A percentile compares a stretch with the other conserved stretches of the same genome.
phyloP scores from a whole-genome alignment of 1,284 basidiomycete species.

The Sanghuangporus sanghuang region DNA sequence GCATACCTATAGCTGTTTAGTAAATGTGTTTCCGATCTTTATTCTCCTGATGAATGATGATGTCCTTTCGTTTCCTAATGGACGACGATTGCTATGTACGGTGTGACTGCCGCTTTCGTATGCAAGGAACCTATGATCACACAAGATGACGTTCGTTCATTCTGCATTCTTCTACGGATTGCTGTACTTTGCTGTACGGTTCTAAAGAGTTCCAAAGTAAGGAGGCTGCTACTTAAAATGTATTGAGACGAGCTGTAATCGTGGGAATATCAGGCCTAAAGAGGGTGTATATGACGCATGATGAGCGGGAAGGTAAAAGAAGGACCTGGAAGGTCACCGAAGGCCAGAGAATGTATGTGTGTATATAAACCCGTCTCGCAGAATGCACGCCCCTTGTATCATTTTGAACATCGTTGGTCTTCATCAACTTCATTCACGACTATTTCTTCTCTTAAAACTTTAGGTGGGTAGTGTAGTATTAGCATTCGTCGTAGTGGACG shows the following conservation, averaged over 20 bases:
- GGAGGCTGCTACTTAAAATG: background rate
- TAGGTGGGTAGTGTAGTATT: slow-evolving; percentile 6
- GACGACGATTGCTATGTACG: background rate
- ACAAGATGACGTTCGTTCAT: background rate
- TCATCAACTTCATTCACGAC: slow-evolving; percentile 5
- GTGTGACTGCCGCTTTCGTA: background rate
- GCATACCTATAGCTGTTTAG: slow-evolving; percentile 12
- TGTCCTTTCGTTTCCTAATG: background rate
- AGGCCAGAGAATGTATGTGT: slow-evolving; percentile 6
- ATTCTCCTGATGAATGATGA: background rate
- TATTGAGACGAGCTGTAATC: background rate
- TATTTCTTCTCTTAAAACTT: slow-evolving; percentile 17
- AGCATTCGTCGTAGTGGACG: background rate
- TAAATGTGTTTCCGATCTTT: background rate
- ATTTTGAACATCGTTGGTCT: background rate
- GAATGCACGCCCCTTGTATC: background rate
- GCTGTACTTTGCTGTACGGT: background rate
- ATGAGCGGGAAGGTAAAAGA: slow-evolving; percentile 3
- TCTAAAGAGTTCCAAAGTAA: background rate
- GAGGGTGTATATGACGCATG: background rate
- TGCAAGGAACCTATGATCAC: too few relatives aligned
- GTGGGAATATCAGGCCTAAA: background rate
- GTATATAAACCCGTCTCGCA: slow-evolving; percentile 8
- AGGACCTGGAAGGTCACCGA: slow-evolving; percentile 16
- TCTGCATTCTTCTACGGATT: background rate